A percentile compares a stretch with the other conserved stretches of the same genome.
These are phyloP conservation scores for Fagopyrum tataricum DNA, from an alignment of 148 eudicot species.

Conservation along the genomic window DNA sequence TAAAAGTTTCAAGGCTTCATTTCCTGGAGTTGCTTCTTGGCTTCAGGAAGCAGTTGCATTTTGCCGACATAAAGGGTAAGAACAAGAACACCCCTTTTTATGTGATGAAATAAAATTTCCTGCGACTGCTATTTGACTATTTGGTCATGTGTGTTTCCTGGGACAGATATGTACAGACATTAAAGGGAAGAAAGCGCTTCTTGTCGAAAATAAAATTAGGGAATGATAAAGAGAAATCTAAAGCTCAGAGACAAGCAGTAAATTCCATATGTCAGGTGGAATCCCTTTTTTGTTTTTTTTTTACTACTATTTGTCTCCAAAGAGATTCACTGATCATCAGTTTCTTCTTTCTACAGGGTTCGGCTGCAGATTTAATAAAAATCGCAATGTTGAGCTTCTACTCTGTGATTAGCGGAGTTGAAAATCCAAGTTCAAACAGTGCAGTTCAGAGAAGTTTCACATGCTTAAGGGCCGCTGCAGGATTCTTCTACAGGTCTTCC, in stretches of 20 bases:
- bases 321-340: not conserved
- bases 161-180: slow-evolving; percentile 76
- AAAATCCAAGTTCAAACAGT: slow-evolving; percentile 23
- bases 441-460: slow-evolving; percentile 34
- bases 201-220: slow-evolving; percentile 79
- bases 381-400: slow-evolving; percentile 81
- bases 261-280: slow-evolving; percentile 96
- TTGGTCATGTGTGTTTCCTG: slow-evolving; percentile 4
- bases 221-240: slow-evolving; percentile 73
- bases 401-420: slow-evolving; percentile 48
- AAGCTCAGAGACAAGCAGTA: slow-evolving; percentile 98
- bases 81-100: not conserved
- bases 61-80: slow-evolving; percentile 78
- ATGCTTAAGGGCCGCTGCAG: slow-evolving; percentile 78
- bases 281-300: not conserved
- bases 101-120: not conserved
- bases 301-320: not conserved
- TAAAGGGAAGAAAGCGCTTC: slow-evolving; percentile 87
- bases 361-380: slow-evolving; percentile 97
- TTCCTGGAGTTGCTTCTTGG: slow-evolving; percentile 93
- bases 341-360: slow-evolving; percentile 48
- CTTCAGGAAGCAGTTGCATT: slow-evolving; percentile 75
- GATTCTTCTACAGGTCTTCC: slow-evolving; percentile 78
- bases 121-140: not conserved
- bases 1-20: slow-evolving; percentile 66